Evolutionary conservation across 2,329 filamentous ascomycete genomes (phyloP).

Genomic region (Epichloe typhina): DNA sequence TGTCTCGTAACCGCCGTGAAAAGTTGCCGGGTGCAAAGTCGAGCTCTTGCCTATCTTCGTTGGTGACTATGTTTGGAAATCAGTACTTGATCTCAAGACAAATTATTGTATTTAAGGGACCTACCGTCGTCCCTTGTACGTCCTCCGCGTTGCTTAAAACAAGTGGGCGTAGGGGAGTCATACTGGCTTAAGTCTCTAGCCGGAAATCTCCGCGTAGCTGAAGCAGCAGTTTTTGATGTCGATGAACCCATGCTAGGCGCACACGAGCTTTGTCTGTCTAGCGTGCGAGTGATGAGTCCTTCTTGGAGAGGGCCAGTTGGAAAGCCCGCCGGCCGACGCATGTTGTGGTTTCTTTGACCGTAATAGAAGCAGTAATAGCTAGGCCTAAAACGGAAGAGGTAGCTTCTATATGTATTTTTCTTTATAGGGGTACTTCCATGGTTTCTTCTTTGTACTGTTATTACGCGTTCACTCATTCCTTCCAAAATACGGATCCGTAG

Average conservation of each 20-base stretch:
- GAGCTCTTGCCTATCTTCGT: neutral
- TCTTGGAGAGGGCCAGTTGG: no score
- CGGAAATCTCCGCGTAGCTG: neutral
- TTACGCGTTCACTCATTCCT: no score
- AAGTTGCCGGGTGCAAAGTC: neutral
- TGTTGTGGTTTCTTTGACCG: no score
- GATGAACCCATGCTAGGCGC: conserved; percentile 1
- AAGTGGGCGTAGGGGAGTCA: neutral
- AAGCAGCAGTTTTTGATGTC: neutral
- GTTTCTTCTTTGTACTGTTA: no score
- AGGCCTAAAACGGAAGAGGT: no score
- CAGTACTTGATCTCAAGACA: neutral
- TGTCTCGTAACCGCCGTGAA: neutral
- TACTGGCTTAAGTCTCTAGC: neutral
- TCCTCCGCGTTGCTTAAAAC: neutral
- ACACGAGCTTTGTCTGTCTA: no score
- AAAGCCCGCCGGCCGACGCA: no score
- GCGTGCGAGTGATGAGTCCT: no score
- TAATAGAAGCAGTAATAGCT: no score
- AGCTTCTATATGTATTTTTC: no score
- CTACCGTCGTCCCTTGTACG: neutral
- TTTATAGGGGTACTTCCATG: no score
- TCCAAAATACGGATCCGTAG: no score
- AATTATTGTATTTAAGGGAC: neutral
- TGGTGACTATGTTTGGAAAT: neutral